Conservation (phyloP, 148 eudicot species). For the Heliamphora exappendiculata region DNA sequence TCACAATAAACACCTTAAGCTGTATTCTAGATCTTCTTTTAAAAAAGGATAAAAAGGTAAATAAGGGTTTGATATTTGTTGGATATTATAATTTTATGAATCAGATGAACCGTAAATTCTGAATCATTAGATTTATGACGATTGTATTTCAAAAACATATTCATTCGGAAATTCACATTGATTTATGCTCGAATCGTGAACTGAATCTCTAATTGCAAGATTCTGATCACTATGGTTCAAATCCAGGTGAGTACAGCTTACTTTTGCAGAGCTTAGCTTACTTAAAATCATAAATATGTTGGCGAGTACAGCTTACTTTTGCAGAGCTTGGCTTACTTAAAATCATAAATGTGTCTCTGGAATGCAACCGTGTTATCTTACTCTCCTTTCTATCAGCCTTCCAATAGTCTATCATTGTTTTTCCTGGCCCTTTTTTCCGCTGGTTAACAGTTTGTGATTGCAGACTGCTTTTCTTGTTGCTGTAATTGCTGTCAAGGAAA, state of each 20-base stretch:
- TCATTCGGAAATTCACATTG: no score
- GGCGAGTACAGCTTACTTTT: constrained; percentile 1
- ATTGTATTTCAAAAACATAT: no score
- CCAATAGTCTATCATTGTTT: not conserved
- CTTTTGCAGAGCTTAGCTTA: not conserved
- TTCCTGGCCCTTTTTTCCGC: not conserved
- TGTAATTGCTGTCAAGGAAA: constrained; percentile 41
- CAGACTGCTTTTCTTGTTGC: constrained; percentile 87
- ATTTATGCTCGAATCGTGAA: no score
- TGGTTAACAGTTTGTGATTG: constrained; percentile 13
- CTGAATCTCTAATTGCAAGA: no score
- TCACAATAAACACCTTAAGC: no score
- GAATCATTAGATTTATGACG: no score
- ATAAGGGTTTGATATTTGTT: no score
- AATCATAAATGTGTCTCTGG: not conserved
- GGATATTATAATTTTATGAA: no score
- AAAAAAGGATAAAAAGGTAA: no score
- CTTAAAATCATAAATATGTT: not conserved
- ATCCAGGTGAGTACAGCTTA: not conserved
- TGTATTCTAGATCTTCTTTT: no score
- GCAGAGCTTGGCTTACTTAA: not conserved
- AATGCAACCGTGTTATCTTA: not conserved
- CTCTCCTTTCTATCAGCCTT: not conserved
- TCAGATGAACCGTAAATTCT: no score
- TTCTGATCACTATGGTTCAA: no score